Base-by-base conservation (phyloP, 2,329 filamentous ascomycete genomes). In the Xylariaceae sp. region DNA sequence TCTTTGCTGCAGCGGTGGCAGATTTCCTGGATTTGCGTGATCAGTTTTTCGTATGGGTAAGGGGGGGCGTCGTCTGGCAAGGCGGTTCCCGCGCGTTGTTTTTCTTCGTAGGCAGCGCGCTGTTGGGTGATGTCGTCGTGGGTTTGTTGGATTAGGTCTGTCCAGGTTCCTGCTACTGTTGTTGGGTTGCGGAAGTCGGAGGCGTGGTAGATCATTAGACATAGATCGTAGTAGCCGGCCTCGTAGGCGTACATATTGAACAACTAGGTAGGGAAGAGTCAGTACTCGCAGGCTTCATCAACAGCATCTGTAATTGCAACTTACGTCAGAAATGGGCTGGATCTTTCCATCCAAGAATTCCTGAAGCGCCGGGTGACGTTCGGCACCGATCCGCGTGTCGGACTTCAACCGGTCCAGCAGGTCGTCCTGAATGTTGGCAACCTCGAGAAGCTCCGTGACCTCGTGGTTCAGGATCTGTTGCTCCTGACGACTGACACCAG, bases 391-490 rank as follows among this genome's bases (percentile, higher is more conserved):
- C 49, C 94, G 85, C 1, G 78, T 72, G 65, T 99, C 94, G 8
- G 82, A 81, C 70, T 82, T 85, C 55, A 99, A 77, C 51, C 90
- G 83, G 71, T 92, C 88, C 23, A 97, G 74, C 48, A 97, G 76
- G 68, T 99, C 94, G 70, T 96, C 90, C 73, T 99, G 94, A 56
- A 99, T 94, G 69, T 94, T 93, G 11, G 92, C 93, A 53, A 97
- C 85, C 68, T 99, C 94, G 8, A 99, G 84, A 50, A 95, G 80
- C 66, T 94, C 92, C 2, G 87, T 87, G 23, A 97, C 89, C 63
- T 91, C 87, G 68, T 96, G 90, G 58, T 93, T 84, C 34, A 97
- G 80, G 61, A 92, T 82, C 73, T 97, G 94, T 72, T 94, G 89
- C 62, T 88, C 84, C 69, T 93, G 89, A 53, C 90, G 83, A 65